phyloP scores from a whole-genome alignment of 1,284 basidiomycete genomes.

The Cystobasidiaceae sp. region DNA sequence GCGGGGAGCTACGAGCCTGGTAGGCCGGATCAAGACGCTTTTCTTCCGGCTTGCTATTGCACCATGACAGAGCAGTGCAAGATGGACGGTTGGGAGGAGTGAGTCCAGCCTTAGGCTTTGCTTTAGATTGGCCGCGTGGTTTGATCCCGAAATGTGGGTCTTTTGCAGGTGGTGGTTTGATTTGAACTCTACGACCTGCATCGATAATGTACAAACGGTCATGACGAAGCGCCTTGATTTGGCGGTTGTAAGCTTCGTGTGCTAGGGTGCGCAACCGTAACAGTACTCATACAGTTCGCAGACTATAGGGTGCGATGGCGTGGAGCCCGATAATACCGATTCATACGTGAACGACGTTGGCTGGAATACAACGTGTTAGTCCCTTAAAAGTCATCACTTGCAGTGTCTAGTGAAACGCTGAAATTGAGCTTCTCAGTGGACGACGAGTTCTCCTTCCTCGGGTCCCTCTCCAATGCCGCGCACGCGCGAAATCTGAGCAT shows the following conservation, averaged over 20 bases:
- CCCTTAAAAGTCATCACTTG: too few species aligned
- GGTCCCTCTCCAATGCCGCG: conserved; percentile 41
- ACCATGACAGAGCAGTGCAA: conserved; percentile 33
- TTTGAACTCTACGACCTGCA: conserved; percentile 36
- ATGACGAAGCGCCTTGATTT: conserved; percentile 40
- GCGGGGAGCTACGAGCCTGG: conserved; percentile 44
- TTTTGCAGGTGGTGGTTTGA: conserved; percentile 38
- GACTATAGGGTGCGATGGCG: conserved; percentile 45
- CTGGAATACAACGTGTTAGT: conserved; percentile 25
- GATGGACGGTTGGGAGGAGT: conserved; percentile 43
- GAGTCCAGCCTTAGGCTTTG: neutral
- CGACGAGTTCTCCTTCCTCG: conserved; percentile 42
- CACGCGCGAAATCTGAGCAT: conserved; percentile 36
- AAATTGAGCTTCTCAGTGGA: neutral
- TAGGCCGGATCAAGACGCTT: conserved; percentile 32
- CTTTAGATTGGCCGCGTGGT: neutral
- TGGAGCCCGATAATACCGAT: conserved; percentile 48
- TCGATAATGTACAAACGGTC: conserved; percentile 35
- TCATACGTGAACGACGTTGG: conserved; percentile 39
- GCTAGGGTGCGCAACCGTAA: neutral
- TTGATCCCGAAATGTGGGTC: neutral
- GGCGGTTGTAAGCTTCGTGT: conserved; percentile 16
- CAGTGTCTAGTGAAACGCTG: neutral
- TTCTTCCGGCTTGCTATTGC: conserved; percentile 41
- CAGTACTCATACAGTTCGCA: neutral